These are phyloP conservation scores for Magnusiomyces sp. DNA, from an alignment of 1,139 yeast genomes.

Conservation along the genomic window DNA sequence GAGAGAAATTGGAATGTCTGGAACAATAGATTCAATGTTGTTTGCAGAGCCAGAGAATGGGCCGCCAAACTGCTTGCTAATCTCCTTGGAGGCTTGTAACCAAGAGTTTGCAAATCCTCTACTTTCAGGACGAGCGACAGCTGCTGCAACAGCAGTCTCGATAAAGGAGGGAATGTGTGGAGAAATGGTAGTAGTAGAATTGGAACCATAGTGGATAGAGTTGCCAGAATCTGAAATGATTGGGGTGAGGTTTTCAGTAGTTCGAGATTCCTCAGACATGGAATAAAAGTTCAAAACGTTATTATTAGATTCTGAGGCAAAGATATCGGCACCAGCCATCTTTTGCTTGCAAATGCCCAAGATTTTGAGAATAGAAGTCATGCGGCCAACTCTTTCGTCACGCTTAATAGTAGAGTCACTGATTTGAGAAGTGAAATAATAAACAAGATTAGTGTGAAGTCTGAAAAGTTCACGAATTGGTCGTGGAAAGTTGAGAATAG, in stretches of 20 bases:
- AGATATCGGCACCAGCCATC: conserved; percentile 56
- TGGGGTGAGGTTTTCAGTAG: neutral
- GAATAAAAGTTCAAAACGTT: conserved; percentile 20
- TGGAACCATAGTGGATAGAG: neutral
- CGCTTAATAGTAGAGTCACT: conserved; percentile 43
- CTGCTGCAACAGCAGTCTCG: conserved; percentile 71
- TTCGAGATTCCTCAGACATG: neutral
- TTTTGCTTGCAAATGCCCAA: conserved; percentile 59
- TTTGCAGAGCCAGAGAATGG: conserved; percentile 11
- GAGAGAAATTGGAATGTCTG: conserved; percentile 27
- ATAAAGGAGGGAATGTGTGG: conserved; percentile 75
- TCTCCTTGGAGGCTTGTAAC: conserved; percentile 46
- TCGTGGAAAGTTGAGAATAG: conserved; percentile 54
- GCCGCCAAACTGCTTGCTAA: conserved; percentile 23
- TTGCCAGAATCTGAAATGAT: neutral
- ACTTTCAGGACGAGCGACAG: conserved; percentile 73
- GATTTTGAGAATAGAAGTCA: conserved; percentile 61
- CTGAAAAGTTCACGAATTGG: conserved; percentile 60
- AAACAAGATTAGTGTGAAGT: conserved; percentile 58
- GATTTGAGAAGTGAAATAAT: conserved; percentile 56
- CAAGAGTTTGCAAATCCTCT: conserved; percentile 59
- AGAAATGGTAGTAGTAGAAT: conserved; percentile 29
- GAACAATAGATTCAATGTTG: conserved; percentile 32
- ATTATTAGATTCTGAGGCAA: conserved; percentile 33
- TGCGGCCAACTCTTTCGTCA: conserved; percentile 58